A percentile compares a stretch with the other conserved stretches of the same genome.
Evolutionary conservation across 2,329 filamentous ascomycete genomes (phyloP).

Genomic region (Penicillium decumbens): DNA sequence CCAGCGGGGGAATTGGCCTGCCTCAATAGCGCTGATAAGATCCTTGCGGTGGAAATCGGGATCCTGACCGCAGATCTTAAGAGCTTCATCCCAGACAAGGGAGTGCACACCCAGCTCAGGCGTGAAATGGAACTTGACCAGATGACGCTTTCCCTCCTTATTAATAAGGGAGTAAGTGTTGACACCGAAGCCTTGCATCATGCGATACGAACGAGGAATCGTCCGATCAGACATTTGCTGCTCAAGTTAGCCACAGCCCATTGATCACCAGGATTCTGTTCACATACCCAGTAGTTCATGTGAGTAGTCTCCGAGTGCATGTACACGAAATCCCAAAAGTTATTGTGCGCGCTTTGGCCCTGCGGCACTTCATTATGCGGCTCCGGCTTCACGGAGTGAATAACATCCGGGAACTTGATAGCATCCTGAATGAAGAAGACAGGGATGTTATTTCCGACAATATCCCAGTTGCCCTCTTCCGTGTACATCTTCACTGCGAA

Average conservation of each 20-base stretch:
- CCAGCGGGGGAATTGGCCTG: conserved; percentile 68
- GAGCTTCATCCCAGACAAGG: conserved; percentile 59
- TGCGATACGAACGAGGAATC: conserved; percentile 34
- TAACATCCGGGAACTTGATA: conserved; percentile 40
- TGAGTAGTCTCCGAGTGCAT: conserved; percentile 33
- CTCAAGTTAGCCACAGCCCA: not conserved
- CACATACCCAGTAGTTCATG: conserved; percentile 32
- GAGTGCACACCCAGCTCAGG: conserved; percentile 35
- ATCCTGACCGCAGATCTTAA: conserved; percentile 69
- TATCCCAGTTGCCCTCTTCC: conserved; percentile 66
- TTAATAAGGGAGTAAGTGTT: conserved; percentile 35
- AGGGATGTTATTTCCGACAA: conserved; percentile 42
- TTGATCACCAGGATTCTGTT: not conserved
- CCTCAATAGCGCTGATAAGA: conserved; percentile 67
- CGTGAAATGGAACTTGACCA: conserved; percentile 36
- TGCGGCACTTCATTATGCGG: conserved; percentile 47
- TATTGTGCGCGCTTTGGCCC: conserved; percentile 47
- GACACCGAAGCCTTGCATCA: conserved; percentile 39
- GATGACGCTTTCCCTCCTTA: conserved; percentile 31
- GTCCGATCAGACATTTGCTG: conserved; percentile 36
- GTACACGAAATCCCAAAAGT: conserved; percentile 48
- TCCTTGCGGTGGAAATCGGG: conserved; percentile 81
- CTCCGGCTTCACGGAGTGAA: conserved; percentile 41
- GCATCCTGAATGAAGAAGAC: conserved; percentile 44
- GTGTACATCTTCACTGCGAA: conserved; percentile 78